A percentile compares a stretch with the other conserved stretches of the same genome.
These are phyloP conservation scores for Beauveria bassiana DNA, from an alignment of 2,329 filamentous ascomycete genomes.

Conservation along the genomic window DNA sequence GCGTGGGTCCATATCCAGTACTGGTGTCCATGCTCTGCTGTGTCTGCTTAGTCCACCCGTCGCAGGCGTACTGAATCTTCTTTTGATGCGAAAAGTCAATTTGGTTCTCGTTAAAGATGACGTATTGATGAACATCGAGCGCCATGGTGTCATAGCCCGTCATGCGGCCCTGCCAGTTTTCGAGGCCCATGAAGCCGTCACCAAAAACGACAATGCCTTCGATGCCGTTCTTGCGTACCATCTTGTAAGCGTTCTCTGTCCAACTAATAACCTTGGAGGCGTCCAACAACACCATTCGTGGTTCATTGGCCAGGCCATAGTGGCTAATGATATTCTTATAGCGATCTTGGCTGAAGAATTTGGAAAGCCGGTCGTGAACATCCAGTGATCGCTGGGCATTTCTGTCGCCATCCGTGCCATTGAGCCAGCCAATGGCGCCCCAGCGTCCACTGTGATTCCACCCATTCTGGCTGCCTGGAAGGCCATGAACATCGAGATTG, in stretches of 20 bases:
- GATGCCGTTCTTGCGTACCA: slow-evolving; percentile 72
- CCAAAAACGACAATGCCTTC: slow-evolving; percentile 72
- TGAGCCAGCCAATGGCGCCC: slow-evolving; percentile 78
- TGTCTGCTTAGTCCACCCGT: slow-evolving; percentile 77
- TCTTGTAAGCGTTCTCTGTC: slow-evolving; percentile 65
- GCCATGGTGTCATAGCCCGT: slow-evolving; percentile 64
- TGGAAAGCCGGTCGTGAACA: slow-evolving; percentile 75
- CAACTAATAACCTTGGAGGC: slow-evolving; percentile 63
- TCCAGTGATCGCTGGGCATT: slow-evolving; percentile 80
- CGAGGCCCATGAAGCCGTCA: slow-evolving; percentile 87
- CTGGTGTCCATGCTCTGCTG: slow-evolving; percentile 60
- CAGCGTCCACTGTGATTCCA: slow-evolving; percentile 93
- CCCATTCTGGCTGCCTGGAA: slow-evolving; percentile 90
- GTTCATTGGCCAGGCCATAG: slow-evolving; percentile 93
- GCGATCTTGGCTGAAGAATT: slow-evolving; percentile 87
- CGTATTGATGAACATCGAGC: slow-evolving; percentile 97
- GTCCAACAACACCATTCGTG: slow-evolving; percentile 71
- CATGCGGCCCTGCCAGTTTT: slow-evolving; percentile 83
- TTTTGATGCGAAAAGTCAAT: slow-evolving; percentile 72
- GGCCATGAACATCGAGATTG: slow-evolving; percentile 86
- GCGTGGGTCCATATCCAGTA: slow-evolving; percentile 83
- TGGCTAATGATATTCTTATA: slow-evolving; percentile 89
- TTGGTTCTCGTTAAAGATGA: slow-evolving; percentile 91
- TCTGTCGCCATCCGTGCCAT: slow-evolving; percentile 72
- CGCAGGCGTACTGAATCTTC: slow-evolving; percentile 83